Base-by-base conservation (phyloP, 805 yeast species). In the Clavispora santaluciae region DNA sequence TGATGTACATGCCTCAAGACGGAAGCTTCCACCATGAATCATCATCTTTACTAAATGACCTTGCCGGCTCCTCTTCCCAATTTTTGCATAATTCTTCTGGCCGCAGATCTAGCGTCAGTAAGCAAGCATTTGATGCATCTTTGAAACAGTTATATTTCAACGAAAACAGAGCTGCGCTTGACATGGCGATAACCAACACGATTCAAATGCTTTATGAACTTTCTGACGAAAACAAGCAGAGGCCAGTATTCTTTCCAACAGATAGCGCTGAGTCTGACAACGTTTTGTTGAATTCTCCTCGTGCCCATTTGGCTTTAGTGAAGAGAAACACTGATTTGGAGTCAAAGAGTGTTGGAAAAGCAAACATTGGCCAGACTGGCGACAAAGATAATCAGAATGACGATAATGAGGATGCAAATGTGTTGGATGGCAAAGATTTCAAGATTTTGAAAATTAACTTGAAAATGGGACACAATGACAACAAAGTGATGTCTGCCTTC, bases 81-180 rank as follows among this genome's bases (percentile, higher is more conserved):
- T 30, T 33, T 22, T 16, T 20, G 17, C n/a, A 15, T 15, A 39
- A 22, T 13, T 12, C 10, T 15, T 38, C 46, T 22, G 45, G 43
- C 8, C 42, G 50, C 12, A 47, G 44, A 36, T 33, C 52, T 8
- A 50, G 53, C 33, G 51, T 46, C 41, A 44, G 45, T 36, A 46
- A 47, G 41, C 47, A 44, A 46, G 69, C 54, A n/a, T 53, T 71
- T 44, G 66, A 71, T 35, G 68, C 83, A 1, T 83, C 88, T 39
- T 58, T 83, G 23, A 78, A 81, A 43, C 96, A 90, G 56, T 63
- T 83, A 42, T 84, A 78, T 45, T 91, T 85, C 59, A 87, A 87
- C 56, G 81, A 82, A 51, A 81, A 82, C 64, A 75, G 84, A 41
- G 66, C 78, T 0, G 73, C 83, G 1, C 66, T 90, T 41, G 83